Evolutionary conservation across 2,329 filamentous ascomycete genomes (phyloP).

Genomic region (Colletotrichum echinochloae): DNA sequence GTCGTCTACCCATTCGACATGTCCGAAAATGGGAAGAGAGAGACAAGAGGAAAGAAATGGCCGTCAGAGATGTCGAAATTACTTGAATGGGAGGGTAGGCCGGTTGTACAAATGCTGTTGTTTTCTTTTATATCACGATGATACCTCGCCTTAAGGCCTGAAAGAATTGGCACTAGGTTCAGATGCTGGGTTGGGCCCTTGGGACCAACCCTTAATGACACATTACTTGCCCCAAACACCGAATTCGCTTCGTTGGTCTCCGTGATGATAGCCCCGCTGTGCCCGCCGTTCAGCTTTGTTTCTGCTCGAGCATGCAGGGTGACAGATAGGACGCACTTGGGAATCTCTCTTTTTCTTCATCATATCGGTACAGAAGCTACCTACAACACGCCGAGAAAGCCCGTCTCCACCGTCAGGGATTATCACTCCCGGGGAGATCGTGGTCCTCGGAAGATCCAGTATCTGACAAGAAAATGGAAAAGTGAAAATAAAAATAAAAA

Average conservation of each 20-base stretch:
- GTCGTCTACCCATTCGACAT: not conserved
- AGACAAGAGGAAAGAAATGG: not conserved
- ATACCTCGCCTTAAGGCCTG: constrained; percentile 31
- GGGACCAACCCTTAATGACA: constrained; percentile 11
- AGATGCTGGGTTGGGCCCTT: constrained; percentile 21
- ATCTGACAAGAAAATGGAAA: not conserved
- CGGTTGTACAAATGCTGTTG: constrained; percentile 6
- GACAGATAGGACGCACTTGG: not conserved
- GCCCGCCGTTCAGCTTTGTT: not conserved
- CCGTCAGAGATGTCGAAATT: not conserved
- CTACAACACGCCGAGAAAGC: constrained; percentile 12
- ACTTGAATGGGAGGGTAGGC: not conserved
- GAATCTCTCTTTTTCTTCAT: constrained; percentile 23
- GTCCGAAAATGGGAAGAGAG: not conserved
- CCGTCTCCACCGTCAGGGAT: constrained; percentile 2
- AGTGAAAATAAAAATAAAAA: not conserved
- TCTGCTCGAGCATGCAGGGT: not conserved
- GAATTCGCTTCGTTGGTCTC: not conserved
- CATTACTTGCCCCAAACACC: not conserved
- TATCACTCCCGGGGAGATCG: not conserved
- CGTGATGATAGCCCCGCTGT: not conserved
- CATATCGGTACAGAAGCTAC: constrained; percentile 35
- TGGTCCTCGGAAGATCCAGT: constrained; percentile 14
- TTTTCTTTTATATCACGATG: constrained; percentile 24
- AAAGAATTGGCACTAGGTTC: constrained; percentile 10